Percentiles rank a stretch among this genome's conserved stretches.
These are phyloP conservation scores for Camellia lanceoleosa DNA, from an alignment of 148 eudicot species.

Conservation along the genomic window DNA sequence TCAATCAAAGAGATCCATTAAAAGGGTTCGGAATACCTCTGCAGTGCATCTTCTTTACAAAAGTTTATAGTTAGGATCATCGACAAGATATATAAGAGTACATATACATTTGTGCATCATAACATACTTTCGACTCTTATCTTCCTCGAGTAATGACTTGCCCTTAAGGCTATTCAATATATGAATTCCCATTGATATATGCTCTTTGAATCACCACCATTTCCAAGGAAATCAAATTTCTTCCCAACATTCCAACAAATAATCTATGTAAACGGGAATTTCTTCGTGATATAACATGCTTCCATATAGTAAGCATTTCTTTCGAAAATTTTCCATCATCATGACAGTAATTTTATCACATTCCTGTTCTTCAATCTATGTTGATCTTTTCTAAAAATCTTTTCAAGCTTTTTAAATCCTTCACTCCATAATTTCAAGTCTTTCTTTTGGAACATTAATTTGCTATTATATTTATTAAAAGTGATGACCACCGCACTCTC, in stretches of 20 bases:
- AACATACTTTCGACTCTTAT: not conserved
- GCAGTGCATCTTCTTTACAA: too few relatives aligned
- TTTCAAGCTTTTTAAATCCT: constrained; percentile 6
- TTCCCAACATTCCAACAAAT: constrained; percentile 15
- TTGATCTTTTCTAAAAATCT: not conserved
- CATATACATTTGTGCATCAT: constrained; percentile 11
- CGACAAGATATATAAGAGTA: not conserved
- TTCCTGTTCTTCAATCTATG: not conserved
- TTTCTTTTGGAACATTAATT: constrained; percentile 10
- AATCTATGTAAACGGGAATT: constrained; percentile 2
- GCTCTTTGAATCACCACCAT: not conserved
- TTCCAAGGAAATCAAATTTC: constrained; percentile 9
- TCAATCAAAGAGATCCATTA: constrained; percentile 12
- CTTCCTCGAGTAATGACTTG: constrained; percentile 12
- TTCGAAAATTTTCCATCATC: not conserved
- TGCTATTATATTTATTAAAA: constrained; percentile 14
- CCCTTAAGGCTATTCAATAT: not conserved
- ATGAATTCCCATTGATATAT: not conserved
- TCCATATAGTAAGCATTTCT: constrained; percentile 20
- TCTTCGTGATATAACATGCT: constrained; percentile 21
- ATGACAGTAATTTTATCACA: constrained; percentile 14
- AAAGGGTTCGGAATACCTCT: too few relatives aligned
- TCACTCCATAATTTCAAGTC: not conserved
- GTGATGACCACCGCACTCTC: constrained; percentile 1
- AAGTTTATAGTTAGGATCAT: not conserved